Conservation (phyloP, 106 monocot genomes). For the Triglochin maritima region DNA sequence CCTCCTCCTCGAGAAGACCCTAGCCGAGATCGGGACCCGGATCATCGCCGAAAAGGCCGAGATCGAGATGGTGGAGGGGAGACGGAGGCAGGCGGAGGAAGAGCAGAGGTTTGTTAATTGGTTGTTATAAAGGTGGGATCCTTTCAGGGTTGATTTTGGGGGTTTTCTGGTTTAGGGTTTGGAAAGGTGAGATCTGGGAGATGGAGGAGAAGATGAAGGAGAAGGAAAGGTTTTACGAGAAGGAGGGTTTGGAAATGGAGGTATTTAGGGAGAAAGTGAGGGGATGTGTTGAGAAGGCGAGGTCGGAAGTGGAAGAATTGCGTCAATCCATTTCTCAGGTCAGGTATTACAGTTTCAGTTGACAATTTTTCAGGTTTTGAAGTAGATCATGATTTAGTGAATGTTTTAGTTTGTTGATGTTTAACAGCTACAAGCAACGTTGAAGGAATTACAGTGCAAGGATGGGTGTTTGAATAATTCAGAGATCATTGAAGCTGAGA, state of each 20-base stretch:
- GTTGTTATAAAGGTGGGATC: neutral
- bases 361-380: neutral
- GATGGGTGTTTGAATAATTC: conserved; percentile 11
- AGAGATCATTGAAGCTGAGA: conserved; percentile 11
- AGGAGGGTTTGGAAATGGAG: conserved; percentile 7
- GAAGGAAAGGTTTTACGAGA: conserved; percentile 3
- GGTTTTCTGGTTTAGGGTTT: neutral
- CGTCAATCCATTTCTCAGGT: conserved; percentile 2
- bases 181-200: conserved; percentile 9
- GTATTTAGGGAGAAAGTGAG: conserved; percentile 9
- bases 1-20: conserved; percentile 9
- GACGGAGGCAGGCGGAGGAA: neutral
- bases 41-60: conserved; percentile 14
- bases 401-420: neutral
- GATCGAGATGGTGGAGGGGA: conserved; percentile 6
- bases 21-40: conserved; percentile 4
- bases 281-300: neutral
- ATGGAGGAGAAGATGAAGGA: conserved; percentile 9
- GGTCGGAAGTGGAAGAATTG: conserved; percentile 9
- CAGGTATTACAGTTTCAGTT: neutral
- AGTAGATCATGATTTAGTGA: neutral
- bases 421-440: conserved; percentile 3
- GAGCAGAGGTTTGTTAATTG: conserved; percentile 2
- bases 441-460: conserved; percentile 7
- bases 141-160: neutral